Conservation (phyloP, 805 yeast species). For the Sugiyamaella qingdaonensis region DNA sequence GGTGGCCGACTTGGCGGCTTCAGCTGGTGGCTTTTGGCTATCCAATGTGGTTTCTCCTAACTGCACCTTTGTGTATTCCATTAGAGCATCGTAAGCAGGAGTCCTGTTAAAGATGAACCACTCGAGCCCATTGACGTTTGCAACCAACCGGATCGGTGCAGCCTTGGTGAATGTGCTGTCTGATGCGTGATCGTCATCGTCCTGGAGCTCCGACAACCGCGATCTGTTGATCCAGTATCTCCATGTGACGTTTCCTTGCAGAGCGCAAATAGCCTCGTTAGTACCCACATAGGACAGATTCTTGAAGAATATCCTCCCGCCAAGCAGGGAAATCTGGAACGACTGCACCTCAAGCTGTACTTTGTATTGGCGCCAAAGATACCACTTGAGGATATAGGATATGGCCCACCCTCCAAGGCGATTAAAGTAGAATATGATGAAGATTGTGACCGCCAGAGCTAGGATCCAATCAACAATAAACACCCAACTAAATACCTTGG, state of each 20-base stretch:
- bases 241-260: conserved; percentile 81
- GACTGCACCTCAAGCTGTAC: conserved; percentile 67
- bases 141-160: conserved; percentile 26
- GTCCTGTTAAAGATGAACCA: conserved; percentile 78
- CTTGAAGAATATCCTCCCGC: conserved; percentile 76
- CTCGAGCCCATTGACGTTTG: conserved; percentile 74
- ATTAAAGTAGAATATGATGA: conserved; percentile 71
- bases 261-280: conserved; percentile 64
- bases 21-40: neutral
- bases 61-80: conserved; percentile 23
- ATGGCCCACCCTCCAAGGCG: conserved; percentile 61
- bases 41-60: neutral
- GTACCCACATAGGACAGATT: conserved; percentile 70
- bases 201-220: conserved; percentile 32
- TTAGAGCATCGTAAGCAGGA: conserved; percentile 64
- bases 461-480: conserved; percentile 82
- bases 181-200: neutral
- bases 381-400: conserved; percentile 46
- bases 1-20: neutral
- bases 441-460: conserved; percentile 54
- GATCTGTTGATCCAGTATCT: conserved; percentile 71
- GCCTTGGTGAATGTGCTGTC: neutral
- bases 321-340: conserved; percentile 69
- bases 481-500: conserved; percentile 52
- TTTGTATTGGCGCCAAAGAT: conserved; percentile 60